Conservation (phyloP, 164 flowering plant species). For the Kingdonia uniflora region DNA sequence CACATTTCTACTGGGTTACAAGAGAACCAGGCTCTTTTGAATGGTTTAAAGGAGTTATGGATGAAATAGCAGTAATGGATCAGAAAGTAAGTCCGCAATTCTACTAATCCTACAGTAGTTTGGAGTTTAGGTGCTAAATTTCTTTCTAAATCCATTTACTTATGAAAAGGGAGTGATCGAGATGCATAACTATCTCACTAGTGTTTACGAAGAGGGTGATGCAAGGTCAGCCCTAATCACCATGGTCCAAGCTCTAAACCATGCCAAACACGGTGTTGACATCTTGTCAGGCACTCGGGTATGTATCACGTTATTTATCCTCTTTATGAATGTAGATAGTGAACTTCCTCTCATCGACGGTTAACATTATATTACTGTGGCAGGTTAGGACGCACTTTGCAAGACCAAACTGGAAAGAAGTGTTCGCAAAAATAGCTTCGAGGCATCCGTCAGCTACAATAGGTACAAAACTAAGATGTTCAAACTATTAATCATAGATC, state of each 20-base stretch:
- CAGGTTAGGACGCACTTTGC: slow-evolving; percentile 99
- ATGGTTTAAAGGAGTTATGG: slow-evolving; percentile 98
- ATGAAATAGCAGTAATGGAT: slow-evolving; percentile 89
- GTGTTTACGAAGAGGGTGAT: slow-evolving; percentile 96
- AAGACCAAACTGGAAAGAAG: slow-evolving; percentile 93
- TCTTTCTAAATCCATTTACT: too few species aligned
- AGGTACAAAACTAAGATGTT: slow-evolving; percentile 32
- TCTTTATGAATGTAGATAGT: background rate
- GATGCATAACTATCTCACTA: slow-evolving; percentile 90
- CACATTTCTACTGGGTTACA: slow-evolving; percentile 97
- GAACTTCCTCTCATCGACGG: too few species aligned
- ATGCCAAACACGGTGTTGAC: slow-evolving; percentile 95
- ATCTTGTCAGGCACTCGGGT: slow-evolving; percentile 91
- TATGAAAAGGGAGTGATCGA: slow-evolving; percentile 71
- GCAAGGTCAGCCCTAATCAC: slow-evolving; percentile 92
- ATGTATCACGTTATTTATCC: slow-evolving; percentile 13
- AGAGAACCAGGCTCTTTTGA: slow-evolving; percentile 93
- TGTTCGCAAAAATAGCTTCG: slow-evolving; percentile 59
- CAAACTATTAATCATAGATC: background rate
- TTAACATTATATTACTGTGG: background rate
- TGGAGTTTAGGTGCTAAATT: too few species aligned
- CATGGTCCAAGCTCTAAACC: slow-evolving; percentile 94
- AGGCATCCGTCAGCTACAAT: slow-evolving; percentile 77
- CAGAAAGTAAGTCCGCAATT: slow-evolving; percentile 38
- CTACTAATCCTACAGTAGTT: too few species aligned